Conservation (phyloP, 116 monocot species). For the Posidonia oceanica region DNA sequence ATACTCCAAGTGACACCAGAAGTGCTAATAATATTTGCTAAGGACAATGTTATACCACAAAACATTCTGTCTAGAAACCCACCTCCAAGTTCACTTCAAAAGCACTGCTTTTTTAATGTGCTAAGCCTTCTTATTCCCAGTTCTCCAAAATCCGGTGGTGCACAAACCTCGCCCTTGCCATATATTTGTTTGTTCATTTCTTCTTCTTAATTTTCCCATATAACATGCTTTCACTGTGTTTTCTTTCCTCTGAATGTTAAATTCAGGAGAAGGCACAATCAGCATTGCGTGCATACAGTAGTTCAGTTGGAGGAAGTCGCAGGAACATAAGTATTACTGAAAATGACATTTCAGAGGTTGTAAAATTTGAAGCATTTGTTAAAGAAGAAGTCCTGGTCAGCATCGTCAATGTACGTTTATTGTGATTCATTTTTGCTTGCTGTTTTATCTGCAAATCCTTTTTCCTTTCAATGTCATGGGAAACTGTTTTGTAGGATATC, state of each 20-base stretch:
- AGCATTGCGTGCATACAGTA: slow-evolving; percentile 89
- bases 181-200: not conserved
- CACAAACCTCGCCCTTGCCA: not conserved
- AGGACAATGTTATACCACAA: no score
- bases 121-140: not conserved
- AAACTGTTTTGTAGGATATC: slow-evolving; percentile 36
- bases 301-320: slow-evolving; percentile 49
- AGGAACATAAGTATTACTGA: slow-evolving; percentile 31
- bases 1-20: no score
- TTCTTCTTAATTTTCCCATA: not conserved
- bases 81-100: no score
- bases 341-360: slow-evolving; percentile 29
- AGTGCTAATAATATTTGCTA: no score
- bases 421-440: not conserved
- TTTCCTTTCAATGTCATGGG: not conserved
- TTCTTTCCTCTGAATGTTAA: slow-evolving; percentile 4
- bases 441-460: not conserved
- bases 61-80: no score
- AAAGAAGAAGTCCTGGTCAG: slow-evolving; percentile 82
- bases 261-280: slow-evolving; percentile 83
- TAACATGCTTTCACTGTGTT: not conserved
- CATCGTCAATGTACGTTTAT: slow-evolving; percentile 52
- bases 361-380: slow-evolving; percentile 61
- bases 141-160: not conserved
- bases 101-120: not conserved